Conservation (phyloP, 2,329 filamentous ascomycete species). For the Chaetomiaceae sp. region DNA sequence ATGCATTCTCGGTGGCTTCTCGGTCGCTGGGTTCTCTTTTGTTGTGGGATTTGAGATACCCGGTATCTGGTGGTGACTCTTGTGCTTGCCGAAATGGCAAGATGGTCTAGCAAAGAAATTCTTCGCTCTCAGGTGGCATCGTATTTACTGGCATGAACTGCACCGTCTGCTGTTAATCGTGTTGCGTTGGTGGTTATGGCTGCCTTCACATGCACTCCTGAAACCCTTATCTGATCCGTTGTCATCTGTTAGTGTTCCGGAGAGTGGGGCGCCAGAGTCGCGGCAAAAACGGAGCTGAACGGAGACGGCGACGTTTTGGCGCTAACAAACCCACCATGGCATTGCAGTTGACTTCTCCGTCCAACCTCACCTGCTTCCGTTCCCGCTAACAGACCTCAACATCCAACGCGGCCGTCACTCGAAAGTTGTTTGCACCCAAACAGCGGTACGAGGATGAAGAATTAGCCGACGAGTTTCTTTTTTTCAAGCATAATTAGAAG, state of each 20-base stretch:
- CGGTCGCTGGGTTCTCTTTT: not conserved
- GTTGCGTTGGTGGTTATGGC: too few relatives aligned
- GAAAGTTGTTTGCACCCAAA: too few relatives aligned
- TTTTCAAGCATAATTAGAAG: too few relatives aligned
- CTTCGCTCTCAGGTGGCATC: too few relatives aligned
- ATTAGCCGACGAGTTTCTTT: too few relatives aligned
- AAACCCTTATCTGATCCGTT: too few relatives aligned
- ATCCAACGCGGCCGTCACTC: not conserved
- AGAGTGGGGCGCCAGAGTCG: too few relatives aligned
- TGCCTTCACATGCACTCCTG: too few relatives aligned
- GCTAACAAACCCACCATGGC: not conserved
- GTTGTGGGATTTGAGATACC: not conserved
- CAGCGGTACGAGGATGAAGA: too few relatives aligned
- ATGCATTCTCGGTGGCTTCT: not conserved
- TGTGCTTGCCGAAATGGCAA: not conserved
- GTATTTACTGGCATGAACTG: too few relatives aligned
- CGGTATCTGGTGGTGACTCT: not conserved
- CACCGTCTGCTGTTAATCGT: too few relatives aligned
- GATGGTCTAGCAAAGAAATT: not conserved
- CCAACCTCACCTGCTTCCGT: not conserved
- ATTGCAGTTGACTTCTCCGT: not conserved
- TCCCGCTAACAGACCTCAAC: not conserved
- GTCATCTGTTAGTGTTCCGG: too few relatives aligned
- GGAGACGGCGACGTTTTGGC: not conserved
- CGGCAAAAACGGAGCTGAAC: not conserved